phyloP scores from a whole-genome alignment of 129 eudicot species.

The Calendula officinalis region DNA sequence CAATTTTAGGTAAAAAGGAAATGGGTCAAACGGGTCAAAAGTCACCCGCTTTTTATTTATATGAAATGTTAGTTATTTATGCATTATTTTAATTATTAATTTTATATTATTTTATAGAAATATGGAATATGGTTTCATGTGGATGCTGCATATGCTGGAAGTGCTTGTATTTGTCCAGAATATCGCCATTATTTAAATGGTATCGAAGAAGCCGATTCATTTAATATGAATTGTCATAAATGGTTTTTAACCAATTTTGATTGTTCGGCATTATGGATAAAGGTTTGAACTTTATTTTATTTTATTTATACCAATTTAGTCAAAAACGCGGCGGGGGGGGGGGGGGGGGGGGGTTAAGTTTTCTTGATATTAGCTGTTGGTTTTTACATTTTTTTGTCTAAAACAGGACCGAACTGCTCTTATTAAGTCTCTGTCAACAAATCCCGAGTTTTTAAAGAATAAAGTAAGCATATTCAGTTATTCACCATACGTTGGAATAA shows the following conservation, averaged over 20 bases:
- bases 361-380: not conserved
- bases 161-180: constrained; percentile 95
- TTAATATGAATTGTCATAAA: constrained; percentile 93
- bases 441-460: constrained; percentile 86
- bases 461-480: constrained; percentile 54
- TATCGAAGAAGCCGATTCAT: constrained; percentile 89
- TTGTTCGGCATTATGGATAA: constrained; percentile 94
- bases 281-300: constrained; percentile 41
- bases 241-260: constrained; percentile 96
- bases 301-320: not conserved
- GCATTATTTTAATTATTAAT: constrained; percentile 1
- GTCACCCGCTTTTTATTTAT: not conserved
- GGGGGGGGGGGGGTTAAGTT: too few relatives aligned
- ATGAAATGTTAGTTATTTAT: constrained; percentile 12
- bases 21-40: too few relatives aligned
- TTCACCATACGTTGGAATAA: not conserved
- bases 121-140: constrained; percentile 84
- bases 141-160: constrained; percentile 99
- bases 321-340: too few relatives aligned
- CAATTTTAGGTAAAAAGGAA: not conserved
- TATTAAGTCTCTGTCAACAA: constrained; percentile 77
- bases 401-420: constrained; percentile 83
- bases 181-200: constrained; percentile 79
- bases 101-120: constrained; percentile 47
- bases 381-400: constrained; percentile 17